phyloP scores from a whole-genome alignment of 768 basidiomycete species.

The Russula sp. region DNA sequence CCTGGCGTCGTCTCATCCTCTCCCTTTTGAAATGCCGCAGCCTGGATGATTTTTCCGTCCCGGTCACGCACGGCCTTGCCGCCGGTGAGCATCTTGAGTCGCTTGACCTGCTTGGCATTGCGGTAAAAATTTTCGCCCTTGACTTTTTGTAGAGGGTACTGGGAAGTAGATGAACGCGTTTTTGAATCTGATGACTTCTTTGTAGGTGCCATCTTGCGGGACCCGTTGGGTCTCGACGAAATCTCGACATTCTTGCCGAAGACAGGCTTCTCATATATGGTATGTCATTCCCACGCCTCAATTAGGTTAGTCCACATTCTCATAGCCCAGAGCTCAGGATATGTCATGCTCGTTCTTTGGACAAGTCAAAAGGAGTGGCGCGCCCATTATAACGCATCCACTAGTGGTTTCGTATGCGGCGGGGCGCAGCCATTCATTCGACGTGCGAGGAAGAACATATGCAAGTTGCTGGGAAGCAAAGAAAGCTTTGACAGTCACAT shows the following conservation, averaged over 20 bases:
- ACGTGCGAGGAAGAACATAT: too few relatives aligned
- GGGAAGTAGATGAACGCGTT: constrained; percentile 35
- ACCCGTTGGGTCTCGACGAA: neutral
- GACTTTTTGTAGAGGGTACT: constrained; percentile 53
- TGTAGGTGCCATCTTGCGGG: constrained; percentile 28
- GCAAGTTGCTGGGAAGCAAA: too few relatives aligned
- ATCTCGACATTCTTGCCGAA: neutral
- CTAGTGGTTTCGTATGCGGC: too few relatives aligned
- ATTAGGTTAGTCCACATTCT: too few relatives aligned
- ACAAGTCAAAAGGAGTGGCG: too few relatives aligned
- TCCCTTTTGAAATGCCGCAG: constrained; percentile 94
- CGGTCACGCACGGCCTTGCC: constrained; percentile 87
- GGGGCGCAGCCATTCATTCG: too few relatives aligned
- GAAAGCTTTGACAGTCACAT: too few relatives aligned
- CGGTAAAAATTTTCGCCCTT: constrained; percentile 99
- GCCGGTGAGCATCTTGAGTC: constrained; percentile 88
- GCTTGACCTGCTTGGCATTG: constrained; percentile 79
- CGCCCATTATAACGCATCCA: too few relatives aligned
- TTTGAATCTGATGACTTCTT: constrained; percentile 31
- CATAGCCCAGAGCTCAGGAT: too few relatives aligned
- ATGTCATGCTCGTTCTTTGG: too few relatives aligned
- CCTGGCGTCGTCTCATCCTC: constrained; percentile 88
- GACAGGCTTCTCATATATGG: neutral
- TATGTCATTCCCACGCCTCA: neutral
- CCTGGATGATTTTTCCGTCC: constrained; percentile 87